These are phyloP conservation scores for Wickerhamia fluorescens DNA, from an alignment of 805 yeast species.

Conservation along the genomic window DNA sequence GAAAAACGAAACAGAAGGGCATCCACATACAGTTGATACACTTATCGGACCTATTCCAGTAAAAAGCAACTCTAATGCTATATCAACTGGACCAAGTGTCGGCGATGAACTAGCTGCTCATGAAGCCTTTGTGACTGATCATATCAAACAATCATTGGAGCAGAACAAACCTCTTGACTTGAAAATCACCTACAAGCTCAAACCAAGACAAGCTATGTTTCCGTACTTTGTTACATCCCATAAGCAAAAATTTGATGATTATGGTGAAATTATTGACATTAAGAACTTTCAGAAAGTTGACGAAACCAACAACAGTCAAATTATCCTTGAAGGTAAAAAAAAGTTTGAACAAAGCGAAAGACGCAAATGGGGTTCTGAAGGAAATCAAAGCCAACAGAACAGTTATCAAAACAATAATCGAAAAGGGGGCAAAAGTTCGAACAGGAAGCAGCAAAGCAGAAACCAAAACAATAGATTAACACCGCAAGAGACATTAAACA, in stretches of 20 bases:
- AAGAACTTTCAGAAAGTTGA: slow-evolving; percentile 56
- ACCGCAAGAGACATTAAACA: slow-evolving; percentile 37
- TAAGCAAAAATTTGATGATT: slow-evolving; percentile 69
- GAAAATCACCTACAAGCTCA: slow-evolving; percentile 33
- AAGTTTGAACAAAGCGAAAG: slow-evolving; percentile 27
- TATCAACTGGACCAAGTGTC: slow-evolving; percentile 1
- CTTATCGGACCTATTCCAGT: slow-evolving; percentile 1
- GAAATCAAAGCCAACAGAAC: background rate
- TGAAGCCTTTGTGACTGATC: slow-evolving; percentile 34
- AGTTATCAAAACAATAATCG: background rate
- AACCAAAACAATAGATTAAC: slow-evolving; percentile 24
- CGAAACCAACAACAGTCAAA: slow-evolving; percentile 33
- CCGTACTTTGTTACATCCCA: slow-evolving; percentile 51
- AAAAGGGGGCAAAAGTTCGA: slow-evolving; percentile 12
- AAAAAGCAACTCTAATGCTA: slow-evolving; percentile 2
- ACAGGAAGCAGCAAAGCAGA: slow-evolving; percentile 10
- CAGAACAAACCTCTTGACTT: slow-evolving; percentile 49
- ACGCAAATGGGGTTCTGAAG: slow-evolving; percentile 20
- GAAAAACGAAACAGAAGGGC: slow-evolving; percentile 4
- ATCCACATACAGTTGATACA: background rate
- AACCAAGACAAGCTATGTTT: slow-evolving; percentile 61
- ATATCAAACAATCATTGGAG: slow-evolving; percentile 31
- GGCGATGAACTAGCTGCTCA: slow-evolving; percentile 31
- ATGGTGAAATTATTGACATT: slow-evolving; percentile 70
- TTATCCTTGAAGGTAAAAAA: slow-evolving; percentile 31